A percentile compares a stretch with the other conserved stretches of the same genome.
Evolutionary conservation across 148 eudicot species (phyloP).

Genomic region (Cornus suecica): DNA sequence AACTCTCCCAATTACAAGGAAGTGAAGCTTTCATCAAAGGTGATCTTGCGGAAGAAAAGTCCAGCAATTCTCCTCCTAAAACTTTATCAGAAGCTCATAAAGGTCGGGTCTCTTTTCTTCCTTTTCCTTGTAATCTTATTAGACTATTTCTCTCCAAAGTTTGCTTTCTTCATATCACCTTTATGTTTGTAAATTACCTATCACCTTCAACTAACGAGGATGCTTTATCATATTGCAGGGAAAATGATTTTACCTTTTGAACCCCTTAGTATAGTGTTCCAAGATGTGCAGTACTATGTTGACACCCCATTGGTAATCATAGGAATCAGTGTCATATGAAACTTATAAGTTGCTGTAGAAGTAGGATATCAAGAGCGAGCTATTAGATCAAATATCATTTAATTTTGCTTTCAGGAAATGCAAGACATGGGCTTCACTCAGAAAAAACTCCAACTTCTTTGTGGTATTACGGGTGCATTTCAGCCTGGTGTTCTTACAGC

Average conservation of each 20-base stretch:
- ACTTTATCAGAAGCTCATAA: constrained; percentile 17
- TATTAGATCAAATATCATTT: neutral
- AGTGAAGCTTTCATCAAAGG: constrained; percentile 16
- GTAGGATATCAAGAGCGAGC: neutral
- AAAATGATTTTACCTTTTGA: constrained; percentile 69
- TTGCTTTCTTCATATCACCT: neutral
- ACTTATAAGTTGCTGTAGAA: neutral
- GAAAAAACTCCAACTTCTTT: constrained; percentile 59
- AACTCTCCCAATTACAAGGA: constrained; percentile 40
- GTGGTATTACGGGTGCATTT: constrained; percentile 61
- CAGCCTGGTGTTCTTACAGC: constrained; percentile 82
- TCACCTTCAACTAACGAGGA: neutral
- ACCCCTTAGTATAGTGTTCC: constrained; percentile 57
- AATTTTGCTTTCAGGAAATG: constrained; percentile 47
- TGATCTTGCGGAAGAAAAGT: constrained; percentile 7
- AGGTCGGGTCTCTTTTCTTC: constrained; percentile 29
- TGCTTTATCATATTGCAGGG: constrained; percentile 39
- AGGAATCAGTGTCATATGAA: neutral
- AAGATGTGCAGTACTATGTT: constrained; percentile 63
- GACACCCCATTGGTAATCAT: constrained; percentile 59
- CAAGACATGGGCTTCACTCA: constrained; percentile 51
- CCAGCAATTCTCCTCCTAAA: constrained; percentile 1
- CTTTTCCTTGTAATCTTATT: neutral
- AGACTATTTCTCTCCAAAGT: neutral
- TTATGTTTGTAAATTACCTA: too few species aligned